phyloP scores from a whole-genome alignment of 768 basidiomycete species.

The Kondoa subrosea region DNA sequence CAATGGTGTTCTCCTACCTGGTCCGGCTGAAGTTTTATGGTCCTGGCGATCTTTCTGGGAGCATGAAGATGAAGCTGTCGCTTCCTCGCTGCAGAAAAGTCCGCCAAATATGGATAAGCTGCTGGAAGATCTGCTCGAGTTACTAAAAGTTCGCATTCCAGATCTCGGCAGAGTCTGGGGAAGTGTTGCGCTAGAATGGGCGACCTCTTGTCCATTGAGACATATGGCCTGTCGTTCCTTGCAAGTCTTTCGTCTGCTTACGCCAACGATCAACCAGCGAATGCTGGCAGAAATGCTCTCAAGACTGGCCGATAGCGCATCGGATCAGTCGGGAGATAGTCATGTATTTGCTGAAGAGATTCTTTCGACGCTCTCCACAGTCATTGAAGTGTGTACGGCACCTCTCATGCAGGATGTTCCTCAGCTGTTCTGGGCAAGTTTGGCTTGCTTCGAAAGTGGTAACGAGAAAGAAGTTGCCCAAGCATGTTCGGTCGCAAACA shows the following conservation, averaged over 20 bases:
- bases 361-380: conserved; percentile 42
- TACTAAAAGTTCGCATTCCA: conserved; percentile 54
- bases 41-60: conserved; percentile 50
- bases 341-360: conserved; percentile 72
- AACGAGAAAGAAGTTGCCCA: conserved; percentile 63
- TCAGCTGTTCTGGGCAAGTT: conserved; percentile 71
- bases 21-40: conserved; percentile 43
- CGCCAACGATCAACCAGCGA: conserved; percentile 50
- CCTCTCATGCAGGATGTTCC: conserved; percentile 47
- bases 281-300: conserved; percentile 66
- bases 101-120: conserved; percentile 32
- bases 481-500: conserved; percentile 44
- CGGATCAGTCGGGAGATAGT: conserved; percentile 56
- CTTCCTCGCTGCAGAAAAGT: conserved; percentile 17
- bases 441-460: conserved; percentile 63
- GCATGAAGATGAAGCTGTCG: conserved; percentile 44
- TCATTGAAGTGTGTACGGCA: conserved; percentile 46
- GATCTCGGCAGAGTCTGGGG: conserved; percentile 62
- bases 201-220: conserved; percentile 70
- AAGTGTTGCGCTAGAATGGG: conserved; percentile 61
- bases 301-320: conserved; percentile 65
- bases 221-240: conserved; percentile 72
- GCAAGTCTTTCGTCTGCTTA: conserved; percentile 70
- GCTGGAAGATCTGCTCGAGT: conserved; percentile 47
- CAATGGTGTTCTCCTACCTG: conserved; percentile 40